Evolutionary conservation across 2,329 filamentous ascomycete genomes (phyloP), one percentile per base, ranked within the genome.

Genomic region (Stylonectria norvegica): DNA sequence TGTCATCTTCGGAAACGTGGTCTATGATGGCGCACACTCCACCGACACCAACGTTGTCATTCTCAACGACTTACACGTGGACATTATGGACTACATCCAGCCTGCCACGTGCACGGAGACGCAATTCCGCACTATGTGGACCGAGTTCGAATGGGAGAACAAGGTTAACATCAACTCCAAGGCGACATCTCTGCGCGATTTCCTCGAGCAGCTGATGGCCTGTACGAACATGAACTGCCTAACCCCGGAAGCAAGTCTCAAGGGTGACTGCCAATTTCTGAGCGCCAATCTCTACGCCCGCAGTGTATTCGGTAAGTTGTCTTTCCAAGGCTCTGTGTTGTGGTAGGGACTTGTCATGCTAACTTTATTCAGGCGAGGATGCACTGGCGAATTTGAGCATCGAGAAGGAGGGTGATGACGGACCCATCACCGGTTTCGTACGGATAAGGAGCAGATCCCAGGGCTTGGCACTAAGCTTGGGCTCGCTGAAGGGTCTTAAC

Each of bases 91-190:
- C 69, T 98, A 98, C 71, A 98, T 98, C 59, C 91, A 97, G 63
- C 93, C 93, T 2, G 91, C 91, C 5, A 84, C 89, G 12, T 98
- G 93, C 75, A 93, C 89, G 4, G 93, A 98, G 73, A 96, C 91
- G 9, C 89, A 97, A 60, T 98, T 98, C 83, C 82, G 93, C 45
- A 95, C 89, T n/a, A 98, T 98, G 93, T 98, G 93, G 93, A 98
- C 93, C 25, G 93, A 98, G 63, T 98, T 98, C 54, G 93, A 98
- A 65, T 98, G 93, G 93, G 93, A 98, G 75, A 98, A 98, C 73
- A 98, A 98, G 79, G 91, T 98, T 67, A 98, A 98, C 71, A 97
- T 98, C 71, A 96, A 96, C 70, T 94, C 88, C 50, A 97, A 96
- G 75, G 89, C 88, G 53, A 95, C 91, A 73, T 85, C 81, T 19